Percentiles rank a stretch among this genome's conserved stretches.
phyloP scores from a whole-genome alignment of 169 alveolate genomes.

The Perkinsus olseni region DNA sequence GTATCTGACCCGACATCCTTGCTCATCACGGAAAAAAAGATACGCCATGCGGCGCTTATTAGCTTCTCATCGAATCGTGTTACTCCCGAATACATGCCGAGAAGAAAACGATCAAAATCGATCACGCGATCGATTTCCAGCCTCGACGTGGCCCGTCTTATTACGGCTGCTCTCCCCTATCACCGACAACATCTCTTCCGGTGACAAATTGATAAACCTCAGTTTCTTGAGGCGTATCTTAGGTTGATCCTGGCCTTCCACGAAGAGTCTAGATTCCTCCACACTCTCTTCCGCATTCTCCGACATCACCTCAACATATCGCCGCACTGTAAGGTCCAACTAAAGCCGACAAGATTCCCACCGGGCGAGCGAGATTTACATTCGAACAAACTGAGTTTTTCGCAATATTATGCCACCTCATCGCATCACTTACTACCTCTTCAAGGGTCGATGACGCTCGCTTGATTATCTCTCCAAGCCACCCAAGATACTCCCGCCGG shows the following conservation, averaged over 20 bases:
- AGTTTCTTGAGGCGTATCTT: background rate
- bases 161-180: background rate
- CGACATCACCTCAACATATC: background rate
- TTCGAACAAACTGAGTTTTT: background rate
- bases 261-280: background rate
- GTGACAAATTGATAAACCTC: background rate
- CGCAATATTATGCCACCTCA: background rate
- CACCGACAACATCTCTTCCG: background rate
- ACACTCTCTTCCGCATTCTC: background rate
- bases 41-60: too few species aligned
- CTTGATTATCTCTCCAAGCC: background rate
- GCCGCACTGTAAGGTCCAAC: background rate
- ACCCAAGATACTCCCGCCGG: background rate
- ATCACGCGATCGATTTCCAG: background rate
- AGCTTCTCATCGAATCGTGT: too few species aligned
- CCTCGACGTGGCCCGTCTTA: background rate
- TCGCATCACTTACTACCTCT: background rate
- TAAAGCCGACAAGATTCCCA: background rate
- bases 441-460: background rate
- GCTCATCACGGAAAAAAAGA: too few species aligned
- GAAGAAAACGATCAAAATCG: background rate
- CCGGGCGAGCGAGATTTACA: background rate
- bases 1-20: too few species aligned
- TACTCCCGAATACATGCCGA: too few species aligned
- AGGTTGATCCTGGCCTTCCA: background rate